phyloP scores from a whole-genome alignment of 2,329 filamentous ascomycete species.

The Colletotrichum tofieldiae region DNA sequence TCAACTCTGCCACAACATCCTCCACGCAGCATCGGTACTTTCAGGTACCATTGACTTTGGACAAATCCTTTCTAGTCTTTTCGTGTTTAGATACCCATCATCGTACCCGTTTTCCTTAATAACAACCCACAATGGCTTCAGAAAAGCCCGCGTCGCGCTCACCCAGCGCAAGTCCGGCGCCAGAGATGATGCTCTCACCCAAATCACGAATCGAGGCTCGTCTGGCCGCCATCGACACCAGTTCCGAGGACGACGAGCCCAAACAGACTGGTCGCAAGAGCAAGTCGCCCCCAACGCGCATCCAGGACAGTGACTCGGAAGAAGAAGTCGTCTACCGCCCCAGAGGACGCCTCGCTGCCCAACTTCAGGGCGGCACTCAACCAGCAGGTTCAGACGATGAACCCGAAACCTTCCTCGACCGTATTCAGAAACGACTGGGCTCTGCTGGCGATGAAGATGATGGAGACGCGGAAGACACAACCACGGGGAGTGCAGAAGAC shows the following conservation, averaged over 20 bases:
- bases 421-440: slow-evolving; percentile 61
- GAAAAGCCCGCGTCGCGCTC: slow-evolving; percentile 62
- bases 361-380: slow-evolving; percentile 66
- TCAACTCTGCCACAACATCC: slow-evolving; percentile 34
- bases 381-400: slow-evolving; percentile 46
- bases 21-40: slow-evolving; percentile 32
- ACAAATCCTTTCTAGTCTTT: slow-evolving; percentile 14
- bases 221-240: slow-evolving; percentile 65
- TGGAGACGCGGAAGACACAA: slow-evolving; percentile 50
- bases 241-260: slow-evolving; percentile 57
- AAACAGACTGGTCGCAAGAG: slow-evolving; percentile 25
- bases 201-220: slow-evolving; percentile 70
- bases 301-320: slow-evolving; percentile 43
- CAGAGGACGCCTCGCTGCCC: slow-evolving; percentile 75
- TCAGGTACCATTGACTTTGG: background rate
- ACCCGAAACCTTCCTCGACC: slow-evolving; percentile 56
- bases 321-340: slow-evolving; percentile 62
- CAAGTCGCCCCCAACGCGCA: slow-evolving; percentile 18
- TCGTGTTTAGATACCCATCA: slow-evolving; percentile 35
- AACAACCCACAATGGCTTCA: slow-evolving; percentile 63
- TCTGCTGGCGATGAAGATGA: slow-evolving; percentile 46
- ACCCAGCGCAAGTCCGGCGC: slow-evolving; percentile 56
- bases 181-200: slow-evolving; percentile 66
- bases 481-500: slow-evolving; percentile 51
- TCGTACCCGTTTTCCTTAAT: background rate